phyloP scores from a whole-genome alignment of 345 rosid species.

The Dipteronia dyeriana region DNA sequence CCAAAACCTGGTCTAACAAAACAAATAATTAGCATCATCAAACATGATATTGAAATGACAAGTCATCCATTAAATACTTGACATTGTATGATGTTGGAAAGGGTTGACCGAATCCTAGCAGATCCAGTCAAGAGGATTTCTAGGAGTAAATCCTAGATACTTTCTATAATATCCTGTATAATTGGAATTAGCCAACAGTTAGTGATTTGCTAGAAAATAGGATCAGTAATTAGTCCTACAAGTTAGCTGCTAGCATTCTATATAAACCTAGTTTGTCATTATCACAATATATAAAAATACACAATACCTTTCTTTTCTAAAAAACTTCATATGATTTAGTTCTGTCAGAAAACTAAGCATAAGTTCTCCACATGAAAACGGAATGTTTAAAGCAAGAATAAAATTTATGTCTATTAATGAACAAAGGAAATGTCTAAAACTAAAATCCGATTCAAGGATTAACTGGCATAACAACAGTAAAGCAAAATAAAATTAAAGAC shows the following conservation, averaged over 20 bases:
- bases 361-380: not conserved
- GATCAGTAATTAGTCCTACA: no score
- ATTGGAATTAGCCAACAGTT: no score
- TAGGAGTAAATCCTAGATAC: no score
- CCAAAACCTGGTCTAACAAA: constrained; percentile 78
- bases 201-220: no score
- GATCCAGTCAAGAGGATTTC: no score
- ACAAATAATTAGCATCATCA: constrained; percentile 20
- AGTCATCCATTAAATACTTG: not conserved
- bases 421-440: not conserved
- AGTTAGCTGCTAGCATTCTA: no score
- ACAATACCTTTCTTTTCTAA: no score
- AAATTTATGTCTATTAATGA: not conserved
- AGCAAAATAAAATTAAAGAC: not conserved
- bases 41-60: not conserved
- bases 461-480: not conserved
- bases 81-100: no score
- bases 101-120: no score
- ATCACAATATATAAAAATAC: no score
- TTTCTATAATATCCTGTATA: no score
- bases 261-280: no score
- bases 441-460: not conserved
- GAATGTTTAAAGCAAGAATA: not conserved
- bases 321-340: not conserved
- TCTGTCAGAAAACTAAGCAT: not conserved